phyloP scores from a whole-genome alignment of 352 stramenopile species.

The Discostella stelligera region DNA sequence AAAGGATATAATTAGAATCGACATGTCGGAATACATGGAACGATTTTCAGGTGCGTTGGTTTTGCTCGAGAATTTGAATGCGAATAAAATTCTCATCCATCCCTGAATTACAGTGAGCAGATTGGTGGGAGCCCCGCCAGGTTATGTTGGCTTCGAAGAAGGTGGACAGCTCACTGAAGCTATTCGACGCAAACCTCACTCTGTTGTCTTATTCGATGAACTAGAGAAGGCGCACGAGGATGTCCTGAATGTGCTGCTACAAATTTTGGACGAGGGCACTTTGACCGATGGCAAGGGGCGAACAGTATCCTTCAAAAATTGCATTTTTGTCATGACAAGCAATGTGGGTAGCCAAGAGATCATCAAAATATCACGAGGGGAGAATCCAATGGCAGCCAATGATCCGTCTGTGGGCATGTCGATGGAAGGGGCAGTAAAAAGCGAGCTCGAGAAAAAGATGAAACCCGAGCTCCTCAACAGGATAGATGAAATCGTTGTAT shows the following conservation, averaged over 20 bases:
- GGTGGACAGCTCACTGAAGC: constrained; percentile 89
- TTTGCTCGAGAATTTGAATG: not conserved
- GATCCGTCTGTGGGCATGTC: constrained; percentile 33
- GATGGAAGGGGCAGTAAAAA: constrained; percentile 64
- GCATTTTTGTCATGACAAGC: constrained; percentile 96
- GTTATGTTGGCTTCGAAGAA: constrained; percentile 87
- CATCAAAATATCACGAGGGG: constrained; percentile 42
- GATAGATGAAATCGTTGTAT: constrained; percentile 96
- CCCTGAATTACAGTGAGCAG: constrained; percentile 80
- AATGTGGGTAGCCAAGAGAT: constrained; percentile 93
- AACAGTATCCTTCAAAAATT: constrained; percentile 96
- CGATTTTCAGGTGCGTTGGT: constrained; percentile 79
- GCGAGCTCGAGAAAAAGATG: constrained; percentile 86
- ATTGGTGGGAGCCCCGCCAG: constrained; percentile 88
- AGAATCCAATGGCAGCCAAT: constrained; percentile 38
- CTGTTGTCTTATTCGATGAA: constrained; percentile 92
- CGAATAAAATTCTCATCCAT: not conserved
- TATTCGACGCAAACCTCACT: constrained; percentile 87
- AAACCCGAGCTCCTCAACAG: constrained; percentile 96
- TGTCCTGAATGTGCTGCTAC: constrained; percentile 93
- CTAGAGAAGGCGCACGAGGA: constrained; percentile 94
- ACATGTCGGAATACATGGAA: constrained; percentile 97
- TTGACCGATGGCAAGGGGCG: constrained; percentile 89
- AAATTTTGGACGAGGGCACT: constrained; percentile 89
- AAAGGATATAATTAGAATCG: constrained; percentile 90